phyloP scores from a whole-genome alignment of 108 stramenopile species.

The Nannochloropsis gaditana region DNA sequence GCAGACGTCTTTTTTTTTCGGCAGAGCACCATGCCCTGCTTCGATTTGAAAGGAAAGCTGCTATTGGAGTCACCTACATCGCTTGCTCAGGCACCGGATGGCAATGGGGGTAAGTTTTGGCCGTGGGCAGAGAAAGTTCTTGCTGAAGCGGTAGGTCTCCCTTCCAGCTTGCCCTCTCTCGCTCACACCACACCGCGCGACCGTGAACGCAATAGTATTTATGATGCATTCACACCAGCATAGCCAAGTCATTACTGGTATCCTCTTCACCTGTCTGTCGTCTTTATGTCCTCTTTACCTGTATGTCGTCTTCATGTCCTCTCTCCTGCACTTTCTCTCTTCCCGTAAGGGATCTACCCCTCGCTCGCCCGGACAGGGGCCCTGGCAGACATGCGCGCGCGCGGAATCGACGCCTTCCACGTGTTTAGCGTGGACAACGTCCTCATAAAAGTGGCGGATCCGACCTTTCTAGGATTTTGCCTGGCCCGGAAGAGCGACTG shows the following conservation, averaged over 20 bases:
- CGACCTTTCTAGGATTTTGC: slow-evolving; percentile 88
- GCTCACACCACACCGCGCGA: too few species aligned
- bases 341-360: slow-evolving; percentile 70
- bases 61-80: slow-evolving; percentile 65
- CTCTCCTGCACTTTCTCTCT: background rate
- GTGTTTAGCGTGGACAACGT: slow-evolving; percentile 94
- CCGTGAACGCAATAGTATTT: too few species aligned
- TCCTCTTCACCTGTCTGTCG: background rate
- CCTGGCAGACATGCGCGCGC: slow-evolving; percentile 67
- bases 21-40: slow-evolving; percentile 57
- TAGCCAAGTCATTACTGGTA: too few species aligned
- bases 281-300: too few species aligned
- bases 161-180: too few species aligned
- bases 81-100: slow-evolving; percentile 86
- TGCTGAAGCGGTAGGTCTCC: too few species aligned
- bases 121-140: too few species aligned
- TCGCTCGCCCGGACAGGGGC: slow-evolving; percentile 72
- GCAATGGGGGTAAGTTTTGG: slow-evolving; percentile 67
- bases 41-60: slow-evolving; percentile 70
- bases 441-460: slow-evolving; percentile 80
- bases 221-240: too few species aligned
- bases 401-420: slow-evolving; percentile 77
- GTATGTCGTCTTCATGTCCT: background rate
- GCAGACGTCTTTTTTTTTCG: slow-evolving; percentile 77
- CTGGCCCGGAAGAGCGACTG: slow-evolving; percentile 69